These are phyloP conservation scores for Canavalia gladiata DNA, from an alignment of 306 rosid species.

Conservation along the genomic window DNA sequence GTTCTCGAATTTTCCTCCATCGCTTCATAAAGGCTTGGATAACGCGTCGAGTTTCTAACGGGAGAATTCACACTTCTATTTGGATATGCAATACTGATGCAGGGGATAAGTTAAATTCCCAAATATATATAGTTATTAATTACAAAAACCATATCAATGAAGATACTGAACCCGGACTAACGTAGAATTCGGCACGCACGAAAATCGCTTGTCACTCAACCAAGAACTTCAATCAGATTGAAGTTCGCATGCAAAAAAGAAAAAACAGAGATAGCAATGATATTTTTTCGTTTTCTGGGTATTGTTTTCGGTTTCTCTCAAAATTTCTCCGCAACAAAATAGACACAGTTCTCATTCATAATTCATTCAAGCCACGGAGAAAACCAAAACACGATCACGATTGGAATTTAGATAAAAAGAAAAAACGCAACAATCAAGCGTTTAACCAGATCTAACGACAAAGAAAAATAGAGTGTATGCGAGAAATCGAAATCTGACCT, in stretches of 20 bases:
- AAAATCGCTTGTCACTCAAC: constrained; percentile 9
- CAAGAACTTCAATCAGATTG: background rate
- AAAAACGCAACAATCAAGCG: constrained; percentile 19
- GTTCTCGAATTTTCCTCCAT: background rate
- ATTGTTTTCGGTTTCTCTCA: background rate
- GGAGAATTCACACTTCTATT: too few relatives aligned
- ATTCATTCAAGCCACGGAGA: background rate
- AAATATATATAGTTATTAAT: background rate
- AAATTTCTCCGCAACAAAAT: constrained; percentile 8
- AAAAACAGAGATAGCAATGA: constrained; percentile 20
- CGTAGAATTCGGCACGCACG: background rate
- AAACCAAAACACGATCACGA: background rate
- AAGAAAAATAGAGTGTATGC: background rate
- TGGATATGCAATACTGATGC: background rate
- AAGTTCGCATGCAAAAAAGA: constrained; percentile 11
- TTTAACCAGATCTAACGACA: constrained; percentile 33
- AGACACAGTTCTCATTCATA: background rate
- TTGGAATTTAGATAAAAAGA: background rate
- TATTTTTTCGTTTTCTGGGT: constrained; percentile 27
- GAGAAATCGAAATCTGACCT: constrained; percentile 40
- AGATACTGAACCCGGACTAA: too few relatives aligned
- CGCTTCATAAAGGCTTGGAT: constrained; percentile 3
- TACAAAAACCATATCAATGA: background rate
- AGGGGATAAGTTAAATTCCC: background rate
- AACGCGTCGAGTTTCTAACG: background rate